A percentile compares a stretch with the other conserved stretches of the same genome.
Evolutionary conservation across 2,329 filamentous ascomycete genomes (phyloP).

Genomic region (Lecanicillium sp.): DNA sequence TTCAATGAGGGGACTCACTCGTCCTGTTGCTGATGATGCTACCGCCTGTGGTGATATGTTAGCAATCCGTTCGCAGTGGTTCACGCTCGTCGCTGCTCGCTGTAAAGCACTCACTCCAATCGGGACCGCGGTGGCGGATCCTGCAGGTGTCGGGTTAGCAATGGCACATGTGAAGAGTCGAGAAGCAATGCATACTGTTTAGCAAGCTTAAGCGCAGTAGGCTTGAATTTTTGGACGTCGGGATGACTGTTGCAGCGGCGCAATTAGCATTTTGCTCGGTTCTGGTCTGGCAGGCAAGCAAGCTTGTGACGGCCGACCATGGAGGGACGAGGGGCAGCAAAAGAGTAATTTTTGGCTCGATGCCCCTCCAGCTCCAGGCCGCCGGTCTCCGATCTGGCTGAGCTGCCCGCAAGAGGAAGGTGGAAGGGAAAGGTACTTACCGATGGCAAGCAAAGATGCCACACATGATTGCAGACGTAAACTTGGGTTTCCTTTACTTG

Average conservation of each 20-base stretch:
- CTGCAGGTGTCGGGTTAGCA: constrained; percentile 33
- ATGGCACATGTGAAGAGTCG: background rate
- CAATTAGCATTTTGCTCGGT: constrained; percentile 14
- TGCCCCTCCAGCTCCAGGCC: constrained; percentile 19
- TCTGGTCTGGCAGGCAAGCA: background rate
- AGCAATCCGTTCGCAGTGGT: constrained; percentile 14
- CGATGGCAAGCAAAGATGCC: constrained; percentile 93
- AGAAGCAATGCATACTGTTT: constrained; percentile 67
- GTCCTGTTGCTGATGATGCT: constrained; percentile 86
- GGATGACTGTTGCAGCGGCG: constrained; percentile 55
- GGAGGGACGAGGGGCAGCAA: constrained; percentile 6
- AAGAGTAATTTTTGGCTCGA: too few relatives aligned
- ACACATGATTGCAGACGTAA: constrained; percentile 66
- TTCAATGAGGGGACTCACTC: too few relatives aligned
- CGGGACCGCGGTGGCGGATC: constrained; percentile 90
- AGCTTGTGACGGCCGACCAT: constrained; percentile 4
- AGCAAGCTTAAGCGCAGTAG: constrained; percentile 82
- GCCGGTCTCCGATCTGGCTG: background rate
- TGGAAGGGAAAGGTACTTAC: constrained; percentile 43
- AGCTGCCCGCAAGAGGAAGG: constrained; percentile 8
- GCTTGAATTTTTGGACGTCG: constrained; percentile 94
- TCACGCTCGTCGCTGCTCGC: constrained; percentile 3
- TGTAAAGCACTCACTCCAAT: constrained; percentile 74
- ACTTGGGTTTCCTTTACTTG: constrained; percentile 9
- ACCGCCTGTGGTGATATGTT: constrained; percentile 54